Conservation (phyloP, 2,329 filamentous ascomycete genomes). For the Fusarium subtropicale region DNA sequence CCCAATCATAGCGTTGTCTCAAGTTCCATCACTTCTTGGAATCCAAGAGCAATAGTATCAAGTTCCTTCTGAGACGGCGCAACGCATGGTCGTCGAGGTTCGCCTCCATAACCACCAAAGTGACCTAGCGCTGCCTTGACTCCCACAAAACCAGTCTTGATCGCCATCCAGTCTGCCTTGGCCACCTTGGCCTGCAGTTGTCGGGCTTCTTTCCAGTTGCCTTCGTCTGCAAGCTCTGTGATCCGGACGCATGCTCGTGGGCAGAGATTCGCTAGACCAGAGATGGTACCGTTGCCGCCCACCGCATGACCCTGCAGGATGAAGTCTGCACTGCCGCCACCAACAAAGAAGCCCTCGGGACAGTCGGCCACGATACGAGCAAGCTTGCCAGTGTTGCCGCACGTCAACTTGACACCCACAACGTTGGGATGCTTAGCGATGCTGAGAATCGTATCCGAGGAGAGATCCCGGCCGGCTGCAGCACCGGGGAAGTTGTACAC, state of each 20-base stretch:
- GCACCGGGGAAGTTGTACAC: slow-evolving; percentile 76
- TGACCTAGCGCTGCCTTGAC: slow-evolving; percentile 60
- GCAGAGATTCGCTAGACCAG: slow-evolving; percentile 56
- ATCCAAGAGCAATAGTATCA: slow-evolving; percentile 52
- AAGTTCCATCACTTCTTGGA: slow-evolving; percentile 52
- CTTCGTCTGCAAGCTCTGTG: slow-evolving; percentile 51
- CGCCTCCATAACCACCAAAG: slow-evolving; percentile 55
- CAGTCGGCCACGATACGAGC: slow-evolving; percentile 60
- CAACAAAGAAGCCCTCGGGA: slow-evolving; percentile 50
- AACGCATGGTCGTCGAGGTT: slow-evolving; percentile 55
- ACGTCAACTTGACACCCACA: slow-evolving; percentile 73
- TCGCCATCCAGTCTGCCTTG: slow-evolving; percentile 59
- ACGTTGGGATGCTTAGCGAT: slow-evolving; percentile 68
- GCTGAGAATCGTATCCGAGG: slow-evolving; percentile 67
- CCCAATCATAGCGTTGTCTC: slow-evolving; percentile 42
- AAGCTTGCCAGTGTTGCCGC: slow-evolving; percentile 74
- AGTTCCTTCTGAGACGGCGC: slow-evolving; percentile 51
- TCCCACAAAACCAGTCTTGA: slow-evolving; percentile 61
- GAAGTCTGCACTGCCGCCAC: slow-evolving; percentile 57
- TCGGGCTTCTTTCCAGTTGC: slow-evolving; percentile 51
- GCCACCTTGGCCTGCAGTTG: slow-evolving; percentile 57
- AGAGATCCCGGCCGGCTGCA: slow-evolving; percentile 69
- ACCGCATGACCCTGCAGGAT: slow-evolving; percentile 56
- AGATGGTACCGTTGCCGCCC: slow-evolving; percentile 57
- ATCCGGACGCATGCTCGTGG: slow-evolving; percentile 53